Percentiles rank a stretch among this genome's conserved stretches.
phyloP scores from a whole-genome alignment of 768 basidiomycete genomes.

The Tricholoma terreum region DNA sequence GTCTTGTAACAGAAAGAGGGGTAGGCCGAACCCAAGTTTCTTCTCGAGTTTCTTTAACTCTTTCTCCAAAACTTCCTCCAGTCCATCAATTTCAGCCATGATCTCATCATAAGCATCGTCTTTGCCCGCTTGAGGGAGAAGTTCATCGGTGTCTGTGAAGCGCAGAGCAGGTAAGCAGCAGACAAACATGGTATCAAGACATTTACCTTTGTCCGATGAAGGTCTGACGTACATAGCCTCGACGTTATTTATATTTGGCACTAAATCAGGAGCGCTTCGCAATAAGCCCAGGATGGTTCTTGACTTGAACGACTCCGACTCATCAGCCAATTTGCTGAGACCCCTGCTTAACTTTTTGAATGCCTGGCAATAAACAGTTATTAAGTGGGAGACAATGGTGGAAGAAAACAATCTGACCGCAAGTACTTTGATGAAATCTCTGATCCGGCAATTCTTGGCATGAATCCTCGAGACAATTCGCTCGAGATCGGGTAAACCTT shows the following conservation, averaged over 20 bases:
- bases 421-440: constrained; percentile 84
- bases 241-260: constrained; percentile 67
- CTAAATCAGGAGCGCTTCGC: constrained; percentile 77
- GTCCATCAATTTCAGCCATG: constrained; percentile 59
- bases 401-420: constrained; percentile 39
- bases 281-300: constrained; percentile 73
- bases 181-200: background rate
- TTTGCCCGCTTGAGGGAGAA: constrained; percentile 81
- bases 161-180: background rate
- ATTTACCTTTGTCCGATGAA: constrained; percentile 54
- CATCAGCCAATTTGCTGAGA: constrained; percentile 56
- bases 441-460: constrained; percentile 83
- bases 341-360: constrained; percentile 75
- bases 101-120: constrained; percentile 83
- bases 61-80: constrained; percentile 72
- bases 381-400: background rate
- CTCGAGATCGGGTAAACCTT: constrained; percentile 87
- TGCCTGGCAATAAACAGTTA: constrained; percentile 39
- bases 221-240: constrained; percentile 64
- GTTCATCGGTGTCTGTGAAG: constrained; percentile 55
- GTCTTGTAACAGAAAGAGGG: constrained; percentile 3
- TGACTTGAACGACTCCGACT: constrained; percentile 73
- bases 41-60: constrained; percentile 65
- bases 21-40: constrained; percentile 54
- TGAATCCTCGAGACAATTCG: constrained; percentile 94